Percentiles rank a stretch among this genome's conserved stretches.
Conservation (phyloP, 805 yeast species). For the Wickerhamomyces pijperi region DNA sequence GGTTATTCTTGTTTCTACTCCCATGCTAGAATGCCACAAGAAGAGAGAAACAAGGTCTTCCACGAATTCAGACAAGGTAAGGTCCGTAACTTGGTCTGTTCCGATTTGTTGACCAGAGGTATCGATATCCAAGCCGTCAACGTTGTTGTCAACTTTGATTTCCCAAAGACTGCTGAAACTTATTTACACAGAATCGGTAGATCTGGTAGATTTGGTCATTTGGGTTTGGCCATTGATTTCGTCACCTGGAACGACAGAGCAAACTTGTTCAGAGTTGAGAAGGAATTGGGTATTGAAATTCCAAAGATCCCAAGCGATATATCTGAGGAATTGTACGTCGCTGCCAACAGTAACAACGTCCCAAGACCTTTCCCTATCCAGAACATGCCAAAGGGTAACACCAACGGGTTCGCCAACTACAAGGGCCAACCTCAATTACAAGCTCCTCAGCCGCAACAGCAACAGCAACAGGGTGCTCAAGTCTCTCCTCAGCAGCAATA, state of each 20-base stretch:
- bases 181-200: constrained; percentile 98
- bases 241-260: constrained; percentile 96
- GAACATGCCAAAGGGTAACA: constrained; percentile 32
- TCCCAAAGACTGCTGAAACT: constrained; percentile 97
- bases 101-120: constrained; percentile 94
- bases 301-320: constrained; percentile 93
- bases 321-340: constrained; percentile 82
- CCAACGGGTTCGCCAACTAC: constrained; percentile 27
- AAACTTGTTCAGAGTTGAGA: constrained; percentile 88
- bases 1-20: constrained; percentile 96
- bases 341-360: constrained; percentile 58
- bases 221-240: constrained; percentile 93
- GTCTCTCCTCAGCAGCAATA: constrained; percentile 4
- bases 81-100: constrained; percentile 93
- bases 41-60: constrained; percentile 93
- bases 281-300: constrained; percentile 94
- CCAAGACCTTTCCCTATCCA: constrained; percentile 87
- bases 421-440: constrained; percentile 32
- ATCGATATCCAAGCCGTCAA: constrained; percentile 98
- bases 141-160: constrained; percentile 94
- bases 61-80: constrained; percentile 98
- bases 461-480: constrained; percentile 1
- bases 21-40: constrained; percentile 96
- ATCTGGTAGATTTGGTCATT: constrained; percentile 97
- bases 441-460: constrained; percentile 10